Conservation (phyloP, 2,329 filamentous ascomycete genomes). For the Metarhizium robertsii region DNA sequence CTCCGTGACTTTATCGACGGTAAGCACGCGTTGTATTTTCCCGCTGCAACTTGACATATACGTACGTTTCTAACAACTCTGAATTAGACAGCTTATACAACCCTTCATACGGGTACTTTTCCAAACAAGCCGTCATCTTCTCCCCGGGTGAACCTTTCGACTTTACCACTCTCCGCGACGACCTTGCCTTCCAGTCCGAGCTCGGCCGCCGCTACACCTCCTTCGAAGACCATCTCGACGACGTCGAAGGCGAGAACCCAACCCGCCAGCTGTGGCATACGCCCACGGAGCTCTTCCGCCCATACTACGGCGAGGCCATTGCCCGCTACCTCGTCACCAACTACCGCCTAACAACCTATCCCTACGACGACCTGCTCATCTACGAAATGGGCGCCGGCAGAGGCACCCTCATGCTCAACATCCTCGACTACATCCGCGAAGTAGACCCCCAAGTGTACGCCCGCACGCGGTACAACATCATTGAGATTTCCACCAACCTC, state of each 20-base stretch:
- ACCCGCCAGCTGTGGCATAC: slow-evolving; percentile 96
- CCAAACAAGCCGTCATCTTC: slow-evolving; percentile 94
- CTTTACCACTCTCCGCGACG: slow-evolving; percentile 73
- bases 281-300: slow-evolving; percentile 91
- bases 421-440: slow-evolving; percentile 90
- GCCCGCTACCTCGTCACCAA: slow-evolving; percentile 94
- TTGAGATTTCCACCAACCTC: slow-evolving; percentile 82
- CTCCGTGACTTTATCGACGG: slow-evolving; percentile 96
- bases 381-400: slow-evolving; percentile 99
- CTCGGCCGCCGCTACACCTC: slow-evolving; percentile 74
- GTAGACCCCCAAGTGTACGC: slow-evolving; percentile 87
- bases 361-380: slow-evolving; percentile 93
- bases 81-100: slow-evolving; percentile 81
- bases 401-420: slow-evolving; percentile 95
- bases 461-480: slow-evolving; percentile 87
- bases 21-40: slow-evolving; percentile 22
- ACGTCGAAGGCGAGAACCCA: slow-evolving; percentile 51
- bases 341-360: slow-evolving; percentile 88
- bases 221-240: slow-evolving; percentile 84
- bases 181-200: slow-evolving; percentile 71
- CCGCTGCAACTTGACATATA: too few relatives aligned
- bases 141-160: slow-evolving; percentile 84
- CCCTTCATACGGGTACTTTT: slow-evolving; percentile 90
- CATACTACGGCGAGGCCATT: slow-evolving; percentile 94
- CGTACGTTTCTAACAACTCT: slow-evolving; percentile 8